Evolutionary conservation across 2,329 filamentous ascomycete species (phyloP), one percentile per base, ranked within the genome.

Genomic region (Exutisphaerella laricina): DNA sequence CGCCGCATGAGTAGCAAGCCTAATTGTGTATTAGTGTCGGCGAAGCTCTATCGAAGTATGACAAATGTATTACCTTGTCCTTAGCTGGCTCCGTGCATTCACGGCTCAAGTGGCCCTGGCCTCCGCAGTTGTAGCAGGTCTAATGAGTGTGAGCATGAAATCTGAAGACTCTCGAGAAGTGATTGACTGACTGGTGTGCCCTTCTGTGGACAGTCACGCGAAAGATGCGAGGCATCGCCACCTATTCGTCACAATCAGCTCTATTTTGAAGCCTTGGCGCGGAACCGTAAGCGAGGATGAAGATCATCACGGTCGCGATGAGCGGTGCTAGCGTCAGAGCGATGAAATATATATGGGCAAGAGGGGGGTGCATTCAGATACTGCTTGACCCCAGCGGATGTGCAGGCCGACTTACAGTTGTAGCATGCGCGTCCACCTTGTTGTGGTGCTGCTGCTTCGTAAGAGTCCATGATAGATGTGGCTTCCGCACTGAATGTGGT

Each of bases 71-170:
- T 38, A 76, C 72, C 66, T 79, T 88, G 70, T 95, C 88, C 76
- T 94, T 94, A 61, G 85, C 80, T 49, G 88, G 84, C 67, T 88
- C 81, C 52, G 84, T 82, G 77, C 92, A 97, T 66, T 97, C 90
- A 68, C 89, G 87, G 78, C 85, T 67, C 48, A 72, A 57, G 56
- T 72, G 70, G 45, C 70, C 70, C 59, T 71, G 67, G 54, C 67
- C 65, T 51, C 69, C 69, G 60, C 70, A 72, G 54, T 61, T 61
- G 57, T 63, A 72, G 68, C 70, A 72, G 41, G 58, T 59, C 51
- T 59, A 43, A 41, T 55, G 43, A n/a, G 10, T 8, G 43, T 57
- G 43, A 62, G 43, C 64, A 68, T 63, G 66, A n/a, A n/a, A n/a
- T n/a, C n/a, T n/a, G n/a, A n/a, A n/a, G n/a, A n/a, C n/a, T n/a